Conservation (phyloP, 192 early-diverging fungal genomes). For the Geosiphon pyriformis region DNA sequence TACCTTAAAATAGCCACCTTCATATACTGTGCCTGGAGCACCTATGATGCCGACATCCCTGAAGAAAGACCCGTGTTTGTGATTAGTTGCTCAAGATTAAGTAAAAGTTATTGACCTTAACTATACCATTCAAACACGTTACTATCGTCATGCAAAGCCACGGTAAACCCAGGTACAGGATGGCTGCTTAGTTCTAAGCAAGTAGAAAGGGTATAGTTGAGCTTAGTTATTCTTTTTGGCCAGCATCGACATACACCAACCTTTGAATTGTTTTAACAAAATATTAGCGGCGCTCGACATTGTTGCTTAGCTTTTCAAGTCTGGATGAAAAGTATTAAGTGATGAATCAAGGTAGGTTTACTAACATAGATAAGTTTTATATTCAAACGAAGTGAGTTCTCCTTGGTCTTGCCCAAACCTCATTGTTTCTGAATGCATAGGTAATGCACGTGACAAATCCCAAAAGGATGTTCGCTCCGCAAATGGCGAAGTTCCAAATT, state of each 20-base stretch:
- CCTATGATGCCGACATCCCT: conserved; percentile 48
- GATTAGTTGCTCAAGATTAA: not conserved
- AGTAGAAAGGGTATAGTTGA: not conserved
- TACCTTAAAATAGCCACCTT: conserved; percentile 49
- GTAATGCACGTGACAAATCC: not conserved
- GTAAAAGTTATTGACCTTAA: not conserved
- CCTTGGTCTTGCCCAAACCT: not conserved
- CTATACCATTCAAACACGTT: conserved; percentile 41
- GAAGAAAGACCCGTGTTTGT: not conserved
- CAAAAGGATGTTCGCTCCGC: too few species aligned
- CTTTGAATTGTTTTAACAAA: conserved; percentile 47
- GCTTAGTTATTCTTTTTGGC: not conserved
- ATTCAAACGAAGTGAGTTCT: not conserved
- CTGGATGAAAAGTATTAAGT: not conserved
- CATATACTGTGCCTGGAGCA: conserved; percentile 42
- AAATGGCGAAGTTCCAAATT: too few species aligned
- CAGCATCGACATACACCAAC: conserved; percentile 10
- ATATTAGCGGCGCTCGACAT: conserved; percentile 39
- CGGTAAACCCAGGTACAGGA: conserved; percentile 49
- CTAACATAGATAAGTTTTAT: not conserved
- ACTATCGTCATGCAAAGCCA: conserved; percentile 37
- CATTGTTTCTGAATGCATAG: not conserved
- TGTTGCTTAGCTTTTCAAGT: not conserved
- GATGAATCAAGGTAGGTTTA: not conserved
- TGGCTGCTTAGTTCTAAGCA: conserved; percentile 36